phyloP scores from a whole-genome alignment of 345 rosid species.

The Populus davidiana region DNA sequence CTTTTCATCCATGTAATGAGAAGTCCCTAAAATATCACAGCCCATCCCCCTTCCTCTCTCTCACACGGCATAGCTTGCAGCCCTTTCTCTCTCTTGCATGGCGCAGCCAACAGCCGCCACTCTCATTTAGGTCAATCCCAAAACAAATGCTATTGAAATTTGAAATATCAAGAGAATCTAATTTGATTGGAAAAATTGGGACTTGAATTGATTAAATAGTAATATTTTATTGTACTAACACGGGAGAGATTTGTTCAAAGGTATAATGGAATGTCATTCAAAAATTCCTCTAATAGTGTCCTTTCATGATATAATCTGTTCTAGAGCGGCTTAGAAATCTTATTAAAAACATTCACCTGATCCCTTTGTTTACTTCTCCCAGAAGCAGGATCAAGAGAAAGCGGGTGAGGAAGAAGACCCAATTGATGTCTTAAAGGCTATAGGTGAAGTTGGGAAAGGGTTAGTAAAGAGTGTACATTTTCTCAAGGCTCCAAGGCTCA shows the following conservation, averaged over 20 bases:
- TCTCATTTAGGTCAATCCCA: no score
- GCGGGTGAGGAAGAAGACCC: constrained; percentile 41
- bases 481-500: constrained; percentile 53
- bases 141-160: no score
- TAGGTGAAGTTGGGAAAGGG: constrained; percentile 81
- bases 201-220: no score
- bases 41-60: no score
- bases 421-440: constrained; percentile 45
- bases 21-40: no score
- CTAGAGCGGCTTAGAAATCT: not conserved
- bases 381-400: constrained; percentile 72
- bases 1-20: no score
- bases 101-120: no score
- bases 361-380: constrained; percentile 10
- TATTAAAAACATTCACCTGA: not conserved
- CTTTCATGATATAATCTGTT: not conserved
- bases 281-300: not conserved
- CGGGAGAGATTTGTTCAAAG: constrained; percentile 64
- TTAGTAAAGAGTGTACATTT: constrained; percentile 62
- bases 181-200: no score
- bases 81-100: no score
- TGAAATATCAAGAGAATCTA: no score
- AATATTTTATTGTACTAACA: constrained; percentile 52
- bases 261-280: constrained; percentile 28
- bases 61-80: no score